Percentiles rank a stretch among this genome's conserved stretches.
phyloP scores from a whole-genome alignment of 306 rosid species.

The Prunus campanulata region DNA sequence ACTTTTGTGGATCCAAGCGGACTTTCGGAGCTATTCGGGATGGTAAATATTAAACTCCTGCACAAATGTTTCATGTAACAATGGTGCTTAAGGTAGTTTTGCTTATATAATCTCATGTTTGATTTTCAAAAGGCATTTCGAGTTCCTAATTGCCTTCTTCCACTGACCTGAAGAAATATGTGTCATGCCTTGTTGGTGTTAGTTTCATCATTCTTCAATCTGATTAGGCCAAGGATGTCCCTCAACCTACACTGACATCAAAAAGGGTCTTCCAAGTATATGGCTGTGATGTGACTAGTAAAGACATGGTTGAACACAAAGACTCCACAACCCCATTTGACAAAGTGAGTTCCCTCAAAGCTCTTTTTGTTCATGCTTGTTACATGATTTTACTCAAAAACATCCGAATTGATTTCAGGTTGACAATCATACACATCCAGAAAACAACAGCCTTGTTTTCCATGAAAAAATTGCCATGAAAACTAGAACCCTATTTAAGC shows the following conservation, averaged over 20 bases:
- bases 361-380: too few relatives aligned
- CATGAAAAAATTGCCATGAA: too few relatives aligned
- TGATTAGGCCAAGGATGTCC: conserved; percentile 45
- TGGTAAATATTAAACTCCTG: conserved; percentile 35
- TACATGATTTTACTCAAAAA: too few relatives aligned
- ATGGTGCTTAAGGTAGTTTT: not conserved
- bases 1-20: conserved; percentile 67
- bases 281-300: conserved; percentile 60
- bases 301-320: too few relatives aligned
- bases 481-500: too few relatives aligned
- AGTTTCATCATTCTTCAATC: conserved; percentile 1
- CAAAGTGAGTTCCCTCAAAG: too few relatives aligned
- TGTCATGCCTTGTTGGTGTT: not conserved
- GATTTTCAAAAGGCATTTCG: not conserved
- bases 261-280: conserved; percentile 85
- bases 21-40: conserved; percentile 50
- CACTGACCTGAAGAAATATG: not conserved
- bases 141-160: too few relatives aligned
- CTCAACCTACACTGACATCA: conserved; percentile 41
- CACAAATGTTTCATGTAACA: not conserved
- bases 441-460: too few relatives aligned
- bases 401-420: too few relatives aligned
- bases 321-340: too few relatives aligned
- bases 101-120: too few relatives aligned
- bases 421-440: too few relatives aligned